Evolutionary conservation across 257 asterid species (phyloP).

Genomic region (Primulina tabacum): DNA sequence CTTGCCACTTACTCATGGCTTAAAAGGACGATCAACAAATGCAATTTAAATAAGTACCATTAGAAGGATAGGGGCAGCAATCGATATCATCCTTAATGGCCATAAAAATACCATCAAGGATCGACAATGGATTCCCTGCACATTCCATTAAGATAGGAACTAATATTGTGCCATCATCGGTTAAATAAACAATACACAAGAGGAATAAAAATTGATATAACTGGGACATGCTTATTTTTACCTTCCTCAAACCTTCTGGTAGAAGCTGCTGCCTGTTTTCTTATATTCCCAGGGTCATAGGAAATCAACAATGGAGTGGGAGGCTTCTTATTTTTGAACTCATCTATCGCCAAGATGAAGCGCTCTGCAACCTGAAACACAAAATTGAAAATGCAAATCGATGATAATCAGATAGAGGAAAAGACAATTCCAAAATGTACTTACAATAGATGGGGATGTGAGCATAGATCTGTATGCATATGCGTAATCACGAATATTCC

Average conservation of each 20-base stretch:
- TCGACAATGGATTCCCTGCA: constrained; percentile 80
- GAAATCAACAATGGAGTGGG: constrained; percentile 71
- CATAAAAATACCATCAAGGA: constrained; percentile 87
- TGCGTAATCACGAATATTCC: constrained; percentile 99
- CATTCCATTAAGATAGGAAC: constrained; percentile 24
- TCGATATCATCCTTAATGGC: constrained; percentile 98
- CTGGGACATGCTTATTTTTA: constrained; percentile 19
- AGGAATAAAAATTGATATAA: neutral
- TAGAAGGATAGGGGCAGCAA: constrained; percentile 79
- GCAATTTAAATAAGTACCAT: constrained; percentile 47
- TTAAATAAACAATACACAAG: neutral
- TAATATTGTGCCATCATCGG: constrained; percentile 13
- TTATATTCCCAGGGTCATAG: constrained; percentile 71
- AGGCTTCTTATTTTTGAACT: constrained; percentile 61
- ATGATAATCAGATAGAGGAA: constrained; percentile 10
- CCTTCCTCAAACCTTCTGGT: constrained; percentile 95
- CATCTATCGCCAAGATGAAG: constrained; percentile 81
- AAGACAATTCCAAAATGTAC: constrained; percentile 31
- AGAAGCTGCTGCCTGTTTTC: constrained; percentile 94
- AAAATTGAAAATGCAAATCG: constrained; percentile 8
- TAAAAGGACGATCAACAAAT: constrained; percentile 11
- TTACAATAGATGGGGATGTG: constrained; percentile 78
- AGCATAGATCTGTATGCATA: constrained; percentile 87
- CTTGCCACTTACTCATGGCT: constrained; percentile 9
- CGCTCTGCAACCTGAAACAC: constrained; percentile 77